Percentiles rank a stretch among this genome's conserved stretches.
Evolutionary conservation across 1,284 basidiomycete genomes (phyloP).

Genomic region (Apiotrichum brassicae): DNA sequence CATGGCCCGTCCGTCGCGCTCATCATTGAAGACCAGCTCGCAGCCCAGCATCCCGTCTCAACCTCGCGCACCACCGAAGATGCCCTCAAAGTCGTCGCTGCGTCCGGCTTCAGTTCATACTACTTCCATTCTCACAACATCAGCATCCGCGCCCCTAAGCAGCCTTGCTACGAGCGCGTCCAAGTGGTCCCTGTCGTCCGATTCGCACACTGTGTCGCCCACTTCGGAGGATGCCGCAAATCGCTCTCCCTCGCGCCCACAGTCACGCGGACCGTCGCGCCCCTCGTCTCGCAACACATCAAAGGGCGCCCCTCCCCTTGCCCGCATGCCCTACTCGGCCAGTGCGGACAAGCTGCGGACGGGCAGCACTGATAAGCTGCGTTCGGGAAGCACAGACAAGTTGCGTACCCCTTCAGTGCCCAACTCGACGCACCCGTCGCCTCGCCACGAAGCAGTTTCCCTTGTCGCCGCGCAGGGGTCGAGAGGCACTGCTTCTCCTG

Average conservation of each 20-base stretch:
- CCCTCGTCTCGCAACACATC: neutral
- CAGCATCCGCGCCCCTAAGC: neutral
- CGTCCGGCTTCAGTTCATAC: neutral
- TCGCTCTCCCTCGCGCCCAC: constrained; percentile 5
- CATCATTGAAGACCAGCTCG: neutral
- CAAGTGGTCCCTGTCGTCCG: constrained; percentile 18
- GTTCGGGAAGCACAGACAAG: constrained; percentile 1
- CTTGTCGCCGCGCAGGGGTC: constrained; percentile 1
- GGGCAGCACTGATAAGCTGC: too few relatives aligned
- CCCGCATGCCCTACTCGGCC: constrained; percentile 1
- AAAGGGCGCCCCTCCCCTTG: neutral
- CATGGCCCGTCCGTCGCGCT: neutral
- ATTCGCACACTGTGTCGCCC: constrained; percentile 8
- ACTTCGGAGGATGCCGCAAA: constrained; percentile 1
- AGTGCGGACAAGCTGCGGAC: constrained; percentile 6
- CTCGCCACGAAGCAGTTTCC: constrained; percentile 3
- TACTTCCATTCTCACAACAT: neutral
- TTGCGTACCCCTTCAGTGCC: constrained; percentile 2
- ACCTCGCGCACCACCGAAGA: neutral
- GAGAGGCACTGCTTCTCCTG: constrained; percentile 18
- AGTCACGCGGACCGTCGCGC: too few relatives aligned
- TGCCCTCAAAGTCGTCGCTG: neutral
- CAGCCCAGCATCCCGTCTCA: neutral
- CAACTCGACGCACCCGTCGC: constrained; percentile 2
- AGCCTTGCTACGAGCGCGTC: constrained; percentile 5